Evolutionary conservation across 2,329 filamentous ascomycete species (phyloP), one percentile per base, ranked within the genome.

Genomic region (Endoconidiophora polonica): DNA sequence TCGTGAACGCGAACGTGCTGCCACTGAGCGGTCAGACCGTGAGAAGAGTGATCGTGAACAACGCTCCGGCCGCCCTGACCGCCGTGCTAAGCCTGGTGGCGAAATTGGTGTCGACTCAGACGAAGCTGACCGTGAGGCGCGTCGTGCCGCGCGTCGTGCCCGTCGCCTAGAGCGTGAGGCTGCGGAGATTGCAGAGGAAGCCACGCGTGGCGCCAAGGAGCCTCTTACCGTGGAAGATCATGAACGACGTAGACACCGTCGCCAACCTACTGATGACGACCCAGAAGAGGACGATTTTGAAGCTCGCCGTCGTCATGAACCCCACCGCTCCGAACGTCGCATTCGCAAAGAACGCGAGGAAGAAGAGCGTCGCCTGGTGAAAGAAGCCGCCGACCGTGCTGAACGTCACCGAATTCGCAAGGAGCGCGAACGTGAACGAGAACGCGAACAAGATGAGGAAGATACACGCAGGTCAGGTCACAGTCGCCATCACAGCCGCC

Each of bases 111-210:
- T 61, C 7, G 61, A 65, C 5, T 65, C 68, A 52, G 66, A 72
- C 2, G 76, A 79, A 14, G 67, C 70, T 26, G 76, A 80, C 10
- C 67, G 70, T 23, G 81, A 83, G 60, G 76, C 73, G 20, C 73
- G 77, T 44, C 72, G 72, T 42, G 76, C 75, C 26, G 77, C 77
- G 51, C 76, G 80, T n/a, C 73, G 72, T 50, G 71, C 76, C 1
- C 72, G 69, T 47, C 72, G 71, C 14, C 70, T 72, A 2, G 74
- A 78, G 51, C 66, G 64, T 5, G 66, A 66, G 49, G 70, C 70
- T 33, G 64, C 62, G n/a, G 70, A 76, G 22, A 69, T 66, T 5
- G 68, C 68, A 3, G 74, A 79, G 49, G 77, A 81, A 46, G 67
- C 72, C 4, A 73, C 74, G 43, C 68, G 67, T 26, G 68, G 67